A percentile compares a stretch with the other conserved stretches of the same genome.
These are phyloP conservation scores for Zea mays DNA, from an alignment of 176 grass and related monocot genomes.

Conservation along the genomic window DNA sequence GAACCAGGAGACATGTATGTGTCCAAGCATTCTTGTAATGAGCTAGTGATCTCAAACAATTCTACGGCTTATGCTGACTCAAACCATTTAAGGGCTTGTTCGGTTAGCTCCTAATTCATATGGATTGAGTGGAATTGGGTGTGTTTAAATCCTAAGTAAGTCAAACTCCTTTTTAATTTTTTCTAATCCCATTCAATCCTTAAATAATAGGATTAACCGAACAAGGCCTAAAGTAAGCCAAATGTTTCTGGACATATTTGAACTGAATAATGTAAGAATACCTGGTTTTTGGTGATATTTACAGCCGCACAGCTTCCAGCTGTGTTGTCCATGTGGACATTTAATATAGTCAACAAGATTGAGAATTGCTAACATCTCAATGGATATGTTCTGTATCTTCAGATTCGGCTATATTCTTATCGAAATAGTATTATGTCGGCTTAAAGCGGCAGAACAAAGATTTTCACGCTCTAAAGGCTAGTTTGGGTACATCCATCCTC, in stretches of 20 bases:
- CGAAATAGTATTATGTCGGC: neutral
- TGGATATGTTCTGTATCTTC: neutral
- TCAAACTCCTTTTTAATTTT: too few relatives aligned
- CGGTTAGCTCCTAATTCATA: too few relatives aligned
- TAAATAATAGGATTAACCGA: too few relatives aligned
- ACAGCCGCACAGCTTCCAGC: neutral
- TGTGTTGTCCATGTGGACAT: neutral
- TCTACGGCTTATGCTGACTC: neutral
- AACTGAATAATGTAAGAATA: constrained; percentile 7
- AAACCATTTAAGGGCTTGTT: neutral
- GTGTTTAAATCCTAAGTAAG: too few relatives aligned
- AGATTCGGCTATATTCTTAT: neutral
- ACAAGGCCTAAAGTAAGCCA: too few relatives aligned
- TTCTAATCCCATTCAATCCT: too few relatives aligned
- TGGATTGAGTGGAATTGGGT: too few relatives aligned
- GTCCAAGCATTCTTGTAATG: constrained; percentile 9
- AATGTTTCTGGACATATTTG: neutral
- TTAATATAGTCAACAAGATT: neutral
- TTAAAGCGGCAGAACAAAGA: neutral
- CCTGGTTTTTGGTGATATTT: neutral
- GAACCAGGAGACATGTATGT: neutral
- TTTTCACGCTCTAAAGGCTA: too few relatives aligned
- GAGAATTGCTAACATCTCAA: neutral
- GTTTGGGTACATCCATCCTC: too few relatives aligned
- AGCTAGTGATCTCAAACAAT: neutral